These are phyloP conservation scores for Plenodomus lindquistii DNA, from an alignment of 2,329 filamentous ascomycete genomes.

Conservation along the genomic window DNA sequence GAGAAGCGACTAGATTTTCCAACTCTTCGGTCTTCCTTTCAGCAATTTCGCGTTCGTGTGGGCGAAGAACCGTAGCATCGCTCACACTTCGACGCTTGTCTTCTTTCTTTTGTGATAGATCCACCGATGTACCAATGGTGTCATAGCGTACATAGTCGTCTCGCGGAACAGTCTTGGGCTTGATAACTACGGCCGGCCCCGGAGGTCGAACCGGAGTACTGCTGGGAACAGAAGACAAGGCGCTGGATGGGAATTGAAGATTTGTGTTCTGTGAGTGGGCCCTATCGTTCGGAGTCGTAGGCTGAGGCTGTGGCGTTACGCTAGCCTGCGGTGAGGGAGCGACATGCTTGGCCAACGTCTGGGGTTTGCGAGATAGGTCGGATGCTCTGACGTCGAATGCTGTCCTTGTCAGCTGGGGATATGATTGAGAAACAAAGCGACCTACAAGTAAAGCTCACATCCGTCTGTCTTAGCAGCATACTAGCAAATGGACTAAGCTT, in stretches of 20 bases:
- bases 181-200: slow-evolving; percentile 55
- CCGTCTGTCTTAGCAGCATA: slow-evolving; percentile 54
- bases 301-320: slow-evolving; percentile 9
- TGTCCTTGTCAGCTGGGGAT: slow-evolving; percentile 19
- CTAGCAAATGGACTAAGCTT: slow-evolving; percentile 58
- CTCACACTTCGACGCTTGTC: slow-evolving; percentile 57
- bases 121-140: slow-evolving; percentile 36
- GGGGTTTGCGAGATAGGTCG: slow-evolving; percentile 13
- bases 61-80: slow-evolving; percentile 62
- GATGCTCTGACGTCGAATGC: slow-evolving; percentile 15
- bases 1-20: slow-evolving; percentile 67
- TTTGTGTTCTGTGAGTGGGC: slow-evolving; percentile 18
- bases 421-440: neutral
- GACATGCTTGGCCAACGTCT: slow-evolving; percentile 12
- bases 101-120: slow-evolving; percentile 56
- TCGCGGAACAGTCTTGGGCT: slow-evolving; percentile 47
- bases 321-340: slow-evolving; percentile 14
- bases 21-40: slow-evolving; percentile 74
- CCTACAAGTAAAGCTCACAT: slow-evolving; percentile 44
- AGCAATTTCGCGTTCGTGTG: slow-evolving; percentile 81
- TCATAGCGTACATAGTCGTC: slow-evolving; percentile 48
- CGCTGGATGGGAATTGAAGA: slow-evolving; percentile 16
- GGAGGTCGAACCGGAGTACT: slow-evolving; percentile 22
- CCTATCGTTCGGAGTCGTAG: slow-evolving; percentile 13
- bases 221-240: slow-evolving; percentile 15